Evolutionary conservation across 75 land plant genomes (phyloP).

Genomic region (Cryptomeria japonica): DNA sequence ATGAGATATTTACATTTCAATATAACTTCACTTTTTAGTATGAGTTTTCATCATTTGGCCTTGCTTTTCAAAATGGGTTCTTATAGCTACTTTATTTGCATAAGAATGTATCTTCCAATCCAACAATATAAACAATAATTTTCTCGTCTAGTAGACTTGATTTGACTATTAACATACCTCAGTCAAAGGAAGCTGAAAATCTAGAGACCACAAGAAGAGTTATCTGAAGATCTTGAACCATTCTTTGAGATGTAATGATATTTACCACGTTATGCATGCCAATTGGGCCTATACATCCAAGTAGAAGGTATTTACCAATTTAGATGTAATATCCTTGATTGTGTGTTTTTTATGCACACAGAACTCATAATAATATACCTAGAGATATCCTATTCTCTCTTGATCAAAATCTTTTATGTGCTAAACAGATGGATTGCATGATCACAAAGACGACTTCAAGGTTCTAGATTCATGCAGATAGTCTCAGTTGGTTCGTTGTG

Average conservation of each 20-base stretch:
- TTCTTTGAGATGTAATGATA: neutral
- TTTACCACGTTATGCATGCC: too few species aligned
- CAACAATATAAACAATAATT: neutral
- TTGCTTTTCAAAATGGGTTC: neutral
- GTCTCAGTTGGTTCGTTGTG: too few species aligned
- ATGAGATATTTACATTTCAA: neutral
- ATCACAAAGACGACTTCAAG: too few species aligned
- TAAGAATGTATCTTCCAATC: neutral
- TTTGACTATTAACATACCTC: neutral
- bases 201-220: neutral
- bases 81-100: neutral
- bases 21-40: neutral
- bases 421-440: too few species aligned
- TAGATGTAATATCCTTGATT: too few species aligned
- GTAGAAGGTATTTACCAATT: too few species aligned
- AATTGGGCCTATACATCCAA: too few species aligned
- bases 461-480: too few species aligned
- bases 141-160: neutral
- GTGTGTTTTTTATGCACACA: too few species aligned
- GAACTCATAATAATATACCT: too few species aligned
- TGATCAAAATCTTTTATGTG: too few species aligned
- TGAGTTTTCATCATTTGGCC: neutral
- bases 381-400: too few species aligned
- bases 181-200: neutral
- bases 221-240: neutral